phyloP scores from a whole-genome alignment of 2,329 filamentous ascomycete genomes.

The Arthrobotrys pseudoclavata region DNA sequence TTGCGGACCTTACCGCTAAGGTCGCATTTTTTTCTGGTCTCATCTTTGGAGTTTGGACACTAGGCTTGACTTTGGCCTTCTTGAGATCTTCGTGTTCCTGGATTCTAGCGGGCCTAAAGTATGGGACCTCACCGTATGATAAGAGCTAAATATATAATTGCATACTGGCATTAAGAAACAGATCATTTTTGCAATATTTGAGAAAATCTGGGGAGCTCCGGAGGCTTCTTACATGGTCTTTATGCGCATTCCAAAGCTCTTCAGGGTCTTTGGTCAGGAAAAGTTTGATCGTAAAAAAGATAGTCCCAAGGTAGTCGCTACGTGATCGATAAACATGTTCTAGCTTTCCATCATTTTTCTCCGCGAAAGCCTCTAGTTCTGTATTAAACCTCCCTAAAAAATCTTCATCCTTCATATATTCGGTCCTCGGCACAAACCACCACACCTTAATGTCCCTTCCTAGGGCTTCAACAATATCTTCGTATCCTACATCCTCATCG shows the following conservation, averaged over 20 bases:
- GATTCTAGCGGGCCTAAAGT: neutral
- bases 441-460: neutral
- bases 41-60: neutral
- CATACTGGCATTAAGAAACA: too few relatives aligned
- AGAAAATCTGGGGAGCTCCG: neutral
- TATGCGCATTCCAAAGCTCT: neutral
- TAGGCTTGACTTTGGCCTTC: neutral
- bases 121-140: neutral
- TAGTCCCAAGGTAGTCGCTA: neutral
- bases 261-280: neutral
- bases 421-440: neutral
- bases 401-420: slow-evolving; percentile 3
- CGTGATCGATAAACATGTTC: neutral
- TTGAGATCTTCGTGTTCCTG: neutral
- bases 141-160: neutral
- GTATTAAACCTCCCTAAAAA: neutral
- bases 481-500: neutral
- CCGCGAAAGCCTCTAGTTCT: neutral
- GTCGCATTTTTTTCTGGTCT: neutral
- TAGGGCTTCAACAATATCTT: neutral
- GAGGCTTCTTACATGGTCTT: neutral
- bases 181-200: too few relatives aligned
- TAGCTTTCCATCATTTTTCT: neutral
- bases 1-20: neutral
- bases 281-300: neutral